These are phyloP conservation scores for Fusarium sulawesiense DNA, from an alignment of 2,329 filamentous ascomycete species.

Conservation along the genomic window DNA sequence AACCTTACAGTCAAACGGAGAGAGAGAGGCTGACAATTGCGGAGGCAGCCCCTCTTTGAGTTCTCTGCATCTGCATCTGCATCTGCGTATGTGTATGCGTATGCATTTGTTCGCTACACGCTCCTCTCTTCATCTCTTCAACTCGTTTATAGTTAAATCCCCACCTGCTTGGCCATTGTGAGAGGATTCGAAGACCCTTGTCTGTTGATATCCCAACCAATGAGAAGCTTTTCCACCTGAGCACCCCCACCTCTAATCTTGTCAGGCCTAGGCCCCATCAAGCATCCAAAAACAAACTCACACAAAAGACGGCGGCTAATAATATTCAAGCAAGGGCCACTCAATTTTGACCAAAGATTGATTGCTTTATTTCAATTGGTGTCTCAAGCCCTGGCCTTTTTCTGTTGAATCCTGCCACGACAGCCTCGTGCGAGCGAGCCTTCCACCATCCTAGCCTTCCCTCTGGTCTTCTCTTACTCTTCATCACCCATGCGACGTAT, in stretches of 20 bases:
- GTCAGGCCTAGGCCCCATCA: background rate
- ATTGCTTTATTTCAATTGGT: background rate
- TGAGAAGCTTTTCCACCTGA: background rate
- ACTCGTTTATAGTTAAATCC: constrained; percentile 25
- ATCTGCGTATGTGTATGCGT: background rate
- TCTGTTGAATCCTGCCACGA: constrained; percentile 31
- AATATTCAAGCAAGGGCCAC: background rate
- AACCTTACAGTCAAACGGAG: background rate
- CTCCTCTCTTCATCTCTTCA: constrained; percentile 19
- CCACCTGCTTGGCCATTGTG: constrained; percentile 15
- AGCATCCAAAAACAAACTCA: constrained; percentile 6
- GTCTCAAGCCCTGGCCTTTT: constrained; percentile 9
- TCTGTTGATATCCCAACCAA: background rate
- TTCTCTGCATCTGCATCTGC: background rate
- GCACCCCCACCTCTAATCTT: constrained; percentile 6
- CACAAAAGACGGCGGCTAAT: background rate
- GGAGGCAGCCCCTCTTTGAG: constrained; percentile 41
- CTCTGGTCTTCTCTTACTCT: constrained; percentile 23
- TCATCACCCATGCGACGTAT: constrained; percentile 11
- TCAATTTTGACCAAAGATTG: background rate
- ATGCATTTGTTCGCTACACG: background rate
- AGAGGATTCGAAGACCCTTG: constrained; percentile 18
- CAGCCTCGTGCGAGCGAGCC: constrained; percentile 46
- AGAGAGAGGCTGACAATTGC: constrained; percentile 43
- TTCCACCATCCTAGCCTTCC: constrained; percentile 48